Percentiles rank a stretch among this genome's conserved stretches.
Conservation (phyloP, 2,329 filamentous ascomycete species). For the Sclerotiophoma versabilis region DNA sequence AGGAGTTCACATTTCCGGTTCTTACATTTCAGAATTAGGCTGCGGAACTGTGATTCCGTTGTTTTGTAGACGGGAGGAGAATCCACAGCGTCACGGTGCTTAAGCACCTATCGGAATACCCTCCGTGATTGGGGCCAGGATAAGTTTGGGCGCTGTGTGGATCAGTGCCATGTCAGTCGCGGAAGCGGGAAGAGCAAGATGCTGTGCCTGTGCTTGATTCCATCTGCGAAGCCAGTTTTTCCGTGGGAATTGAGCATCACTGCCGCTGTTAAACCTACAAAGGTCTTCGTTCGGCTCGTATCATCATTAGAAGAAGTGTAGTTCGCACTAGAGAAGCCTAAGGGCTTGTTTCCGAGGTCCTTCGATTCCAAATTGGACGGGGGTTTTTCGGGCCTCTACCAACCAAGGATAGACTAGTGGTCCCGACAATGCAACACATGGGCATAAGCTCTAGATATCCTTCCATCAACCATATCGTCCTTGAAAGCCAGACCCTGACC, state of each 20-base stretch:
- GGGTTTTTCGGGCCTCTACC: slow-evolving; percentile 1
- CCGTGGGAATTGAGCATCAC: not conserved
- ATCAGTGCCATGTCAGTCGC: slow-evolving; percentile 18
- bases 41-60: slow-evolving; percentile 12
- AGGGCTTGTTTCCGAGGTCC: not conserved
- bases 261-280: slow-evolving; percentile 2
- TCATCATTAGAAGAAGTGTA: not conserved
- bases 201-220: not conserved
- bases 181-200: slow-evolving; percentile 5
- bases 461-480: not conserved
- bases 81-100: slow-evolving; percentile 19
- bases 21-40: slow-evolving; percentile 7
- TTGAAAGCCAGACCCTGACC: not conserved
- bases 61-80: slow-evolving; percentile 9
- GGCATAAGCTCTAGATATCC: slow-evolving; percentile 2
- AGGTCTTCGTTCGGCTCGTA: not conserved
- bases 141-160: slow-evolving; percentile 17
- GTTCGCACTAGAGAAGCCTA: slow-evolving; percentile 10
- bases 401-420: slow-evolving; percentile 9
- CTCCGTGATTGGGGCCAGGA: slow-evolving; percentile 18
- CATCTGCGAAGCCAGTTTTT: not conserved
- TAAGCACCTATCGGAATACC: slow-evolving; percentile 16
- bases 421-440: slow-evolving; percentile 5
- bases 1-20: slow-evolving; percentile 4
- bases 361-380: slow-evolving; percentile 8